Evolutionary conservation across 2,329 filamentous ascomycete genomes (phyloP), one percentile per base, ranked within the genome.

Genomic region (Leptodontidium sp.): DNA sequence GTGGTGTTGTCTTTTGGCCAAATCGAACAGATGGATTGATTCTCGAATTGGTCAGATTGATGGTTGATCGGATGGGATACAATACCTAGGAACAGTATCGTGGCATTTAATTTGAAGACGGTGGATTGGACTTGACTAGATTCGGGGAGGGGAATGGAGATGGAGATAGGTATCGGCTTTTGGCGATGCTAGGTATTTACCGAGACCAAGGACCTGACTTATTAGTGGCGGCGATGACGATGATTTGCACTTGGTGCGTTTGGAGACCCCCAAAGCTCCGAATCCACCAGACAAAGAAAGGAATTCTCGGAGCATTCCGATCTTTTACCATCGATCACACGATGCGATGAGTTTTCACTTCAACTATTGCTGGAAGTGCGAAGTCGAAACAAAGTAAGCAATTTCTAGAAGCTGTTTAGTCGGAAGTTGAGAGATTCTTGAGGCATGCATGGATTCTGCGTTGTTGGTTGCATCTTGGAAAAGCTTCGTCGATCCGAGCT

Each of bases 401-500:
- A 24, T 29, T 55, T 55, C 21, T 21, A 21, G 21, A 21, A 21
- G 21, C 21, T 21, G 21, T 21, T 12, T 11, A 55, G 52, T 55
- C 17, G 29, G 26, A 55, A n/a, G 52, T 17, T 12, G 26, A 55
- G 52, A 32, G 21, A 21, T 32, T 35, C 52, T 55, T 35, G 52
- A 55, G n/a, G 14, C 35, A 26, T 55, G 29, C 12, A 55, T 32
- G 3, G 3, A 6, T 40, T 40, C 38, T 40, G 38, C 11, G 9
- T 11, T 24, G 17, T 21, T 59, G 11, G 21, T n/a, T 29, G 14
- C 57, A 43, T 59, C 35, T 17, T 59, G 38, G 57, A 26, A 59
- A 59, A 43, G 35, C 57, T 45, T 45, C 21, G 57, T 59, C 35
- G 38, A 59, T 59, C 57, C 29, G 29, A 32, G 29, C 38, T 59